Evolutionary conservation across 495 filamentous ascomycete genomes (phyloP).

Genomic region (Podospora bellae-mahoneyi): DNA sequence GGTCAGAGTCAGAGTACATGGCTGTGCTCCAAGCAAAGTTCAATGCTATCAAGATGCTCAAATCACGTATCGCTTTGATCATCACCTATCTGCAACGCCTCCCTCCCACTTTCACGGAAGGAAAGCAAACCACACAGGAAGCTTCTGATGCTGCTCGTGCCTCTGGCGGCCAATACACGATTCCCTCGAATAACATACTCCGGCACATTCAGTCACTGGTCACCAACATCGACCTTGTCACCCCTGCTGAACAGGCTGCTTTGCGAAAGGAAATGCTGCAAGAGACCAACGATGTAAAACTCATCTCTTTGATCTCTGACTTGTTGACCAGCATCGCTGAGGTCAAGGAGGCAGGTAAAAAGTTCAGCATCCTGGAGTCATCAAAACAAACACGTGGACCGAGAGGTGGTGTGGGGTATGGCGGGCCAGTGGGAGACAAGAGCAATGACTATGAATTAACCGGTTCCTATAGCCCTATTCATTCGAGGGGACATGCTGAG

Average conservation of each 20-base stretch:
- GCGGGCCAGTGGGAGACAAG: background rate
- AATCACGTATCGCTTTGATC: conserved; percentile 77
- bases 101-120: conserved; percentile 58
- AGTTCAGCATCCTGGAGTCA: conserved; percentile 60
- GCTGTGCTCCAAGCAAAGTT: conserved; percentile 72
- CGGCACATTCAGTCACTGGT: conserved; percentile 64
- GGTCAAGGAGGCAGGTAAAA: conserved; percentile 67
- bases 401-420: background rate
- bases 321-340: conserved; percentile 64
- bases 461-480: background rate
- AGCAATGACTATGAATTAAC: background rate
- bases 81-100: conserved; percentile 74
- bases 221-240: conserved; percentile 58
- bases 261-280: conserved; percentile 58
- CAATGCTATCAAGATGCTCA: conserved; percentile 90
- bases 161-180: conserved; percentile 44
- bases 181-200: conserved; percentile 60
- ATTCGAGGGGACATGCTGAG: background rate
- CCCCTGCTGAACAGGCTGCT: conserved; percentile 49
- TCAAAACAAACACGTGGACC: background rate
- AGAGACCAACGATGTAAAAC: conserved; percentile 73
- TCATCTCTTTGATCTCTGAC: conserved; percentile 66
- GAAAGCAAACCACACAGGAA: conserved; percentile 34
- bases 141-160: conserved; percentile 34
- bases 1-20: conserved; percentile 74